phyloP scores from a whole-genome alignment of 495 filamentous ascomycete species.

The Poronia punctata region DNA sequence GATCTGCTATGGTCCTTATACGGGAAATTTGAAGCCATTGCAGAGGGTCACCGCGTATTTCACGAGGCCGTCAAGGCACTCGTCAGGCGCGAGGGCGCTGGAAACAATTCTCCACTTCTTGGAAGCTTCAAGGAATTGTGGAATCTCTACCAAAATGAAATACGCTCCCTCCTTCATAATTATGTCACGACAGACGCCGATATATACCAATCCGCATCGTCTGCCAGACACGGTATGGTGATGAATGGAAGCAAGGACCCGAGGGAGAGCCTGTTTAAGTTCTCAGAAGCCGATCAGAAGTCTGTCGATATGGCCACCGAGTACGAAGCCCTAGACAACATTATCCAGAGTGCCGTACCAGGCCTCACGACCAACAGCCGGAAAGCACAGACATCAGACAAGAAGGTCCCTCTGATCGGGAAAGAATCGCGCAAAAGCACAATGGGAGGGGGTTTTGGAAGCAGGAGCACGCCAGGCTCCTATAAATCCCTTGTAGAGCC shows the following conservation, averaged over 20 bases:
- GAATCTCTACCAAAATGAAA: constrained; percentile 71
- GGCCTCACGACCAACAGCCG: constrained; percentile 80
- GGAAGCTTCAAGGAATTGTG: constrained; percentile 88
- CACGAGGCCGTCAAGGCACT: constrained; percentile 85
- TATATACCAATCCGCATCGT: constrained; percentile 46
- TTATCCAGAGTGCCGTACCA: constrained; percentile 84
- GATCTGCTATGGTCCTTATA: constrained; percentile 90
- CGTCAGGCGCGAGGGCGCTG: constrained; percentile 65
- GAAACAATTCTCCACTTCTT: constrained; percentile 51
- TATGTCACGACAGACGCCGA: constrained; percentile 93
- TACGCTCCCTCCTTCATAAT: constrained; percentile 88
- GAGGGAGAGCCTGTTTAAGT: constrained; percentile 83
- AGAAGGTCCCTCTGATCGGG: constrained; percentile 29
- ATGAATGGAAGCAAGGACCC: constrained; percentile 50
- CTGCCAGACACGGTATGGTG: constrained; percentile 32
- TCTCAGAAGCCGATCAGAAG: constrained; percentile 74
- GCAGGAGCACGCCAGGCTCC: constrained; percentile 60
- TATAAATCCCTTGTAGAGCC: constrained; percentile 72
- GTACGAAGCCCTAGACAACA: constrained; percentile 82
- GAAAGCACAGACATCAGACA: constrained; percentile 41
- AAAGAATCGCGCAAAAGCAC: constrained; percentile 34
- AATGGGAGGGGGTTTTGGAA: constrained; percentile 51
- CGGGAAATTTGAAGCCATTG: constrained; percentile 93
- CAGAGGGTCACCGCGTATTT: constrained; percentile 87
- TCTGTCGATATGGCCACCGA: constrained; percentile 69